Conservation (phyloP, 192 early-diverging fungal species). For the Backusella macrospora region DNA sequence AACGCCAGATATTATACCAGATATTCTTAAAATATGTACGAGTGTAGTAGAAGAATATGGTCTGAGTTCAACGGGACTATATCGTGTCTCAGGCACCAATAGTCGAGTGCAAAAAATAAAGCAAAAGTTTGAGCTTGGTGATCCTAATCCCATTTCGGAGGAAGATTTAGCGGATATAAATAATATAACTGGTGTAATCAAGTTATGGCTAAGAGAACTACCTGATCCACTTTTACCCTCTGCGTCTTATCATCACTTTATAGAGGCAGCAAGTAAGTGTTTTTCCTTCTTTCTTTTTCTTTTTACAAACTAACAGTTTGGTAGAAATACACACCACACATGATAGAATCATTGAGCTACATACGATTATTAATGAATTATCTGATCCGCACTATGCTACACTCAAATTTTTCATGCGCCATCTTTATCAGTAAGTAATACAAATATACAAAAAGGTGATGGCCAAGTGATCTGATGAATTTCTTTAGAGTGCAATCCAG, state of each 20-base stretch:
- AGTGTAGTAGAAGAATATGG: slow-evolving; percentile 79
- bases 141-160: slow-evolving; percentile 57
- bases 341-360: slow-evolving; percentile 61
- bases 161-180: slow-evolving; percentile 76
- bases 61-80: slow-evolving; percentile 77
- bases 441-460: background rate
- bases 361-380: slow-evolving; percentile 74
- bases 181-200: slow-evolving; percentile 82
- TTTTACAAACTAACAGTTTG: background rate
- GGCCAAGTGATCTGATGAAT: background rate
- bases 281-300: background rate
- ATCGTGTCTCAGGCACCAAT: slow-evolving; percentile 84
- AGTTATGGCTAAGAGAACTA: slow-evolving; percentile 92
- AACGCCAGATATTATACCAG: slow-evolving; percentile 72
- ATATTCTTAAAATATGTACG: slow-evolving; percentile 78
- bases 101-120: slow-evolving; percentile 74
- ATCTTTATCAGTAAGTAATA: slow-evolving; percentile 69
- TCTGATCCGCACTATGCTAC: slow-evolving; percentile 85
- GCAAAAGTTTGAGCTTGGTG: slow-evolving; percentile 75
- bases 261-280: slow-evolving; percentile 72
- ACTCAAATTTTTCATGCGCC: slow-evolving; percentile 77
- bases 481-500: slow-evolving; percentile 65
- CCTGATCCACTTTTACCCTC: slow-evolving; percentile 85
- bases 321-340: slow-evolving; percentile 63
- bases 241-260: slow-evolving; percentile 63